These are phyloP conservation scores for Mytilinidion resinicola DNA, from an alignment of 495 filamentous ascomycete species.

Conservation along the genomic window DNA sequence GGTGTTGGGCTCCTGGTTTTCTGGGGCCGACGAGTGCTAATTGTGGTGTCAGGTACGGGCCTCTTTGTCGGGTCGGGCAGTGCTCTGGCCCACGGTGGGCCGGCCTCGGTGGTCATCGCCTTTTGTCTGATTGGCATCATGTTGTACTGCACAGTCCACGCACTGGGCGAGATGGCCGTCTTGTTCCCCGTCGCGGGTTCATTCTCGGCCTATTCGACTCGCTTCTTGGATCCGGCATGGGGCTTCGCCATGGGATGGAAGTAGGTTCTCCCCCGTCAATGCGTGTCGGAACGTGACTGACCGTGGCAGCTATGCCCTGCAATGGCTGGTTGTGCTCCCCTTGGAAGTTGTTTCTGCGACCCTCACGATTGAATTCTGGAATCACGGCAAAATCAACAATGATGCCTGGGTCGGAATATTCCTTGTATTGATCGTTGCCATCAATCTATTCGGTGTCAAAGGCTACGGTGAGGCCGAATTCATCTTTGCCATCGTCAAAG, in stretches of 20 bases:
- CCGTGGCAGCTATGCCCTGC: conserved; percentile 66
- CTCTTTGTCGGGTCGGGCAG: conserved; percentile 83
- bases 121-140: conserved; percentile 80
- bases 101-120: conserved; percentile 75
- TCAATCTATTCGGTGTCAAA: conserved; percentile 39
- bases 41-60: conserved; percentile 59
- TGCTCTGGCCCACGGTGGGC: conserved; percentile 72
- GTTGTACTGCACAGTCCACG: conserved; percentile 88
- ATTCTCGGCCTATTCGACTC: conserved; percentile 85
- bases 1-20: conserved; percentile 10
- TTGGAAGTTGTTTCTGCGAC: conserved; percentile 88
- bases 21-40: background rate
- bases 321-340: conserved; percentile 86
- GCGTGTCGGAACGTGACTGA: conserved; percentile 12
- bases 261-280: conserved; percentile 37
- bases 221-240: conserved; percentile 92
- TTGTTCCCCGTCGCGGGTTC: conserved; percentile 86
- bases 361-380: conserved; percentile 85
- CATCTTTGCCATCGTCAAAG: conserved; percentile 51
- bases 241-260: conserved; percentile 99
- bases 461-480: conserved; percentile 42
- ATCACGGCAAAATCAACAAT: conserved; percentile 51
- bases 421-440: conserved; percentile 31
- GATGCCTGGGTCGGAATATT: conserved; percentile 70
- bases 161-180: conserved; percentile 87